Base-by-base conservation (phyloP, 257 asterid species). In the Nicotiana attenuata region DNA sequence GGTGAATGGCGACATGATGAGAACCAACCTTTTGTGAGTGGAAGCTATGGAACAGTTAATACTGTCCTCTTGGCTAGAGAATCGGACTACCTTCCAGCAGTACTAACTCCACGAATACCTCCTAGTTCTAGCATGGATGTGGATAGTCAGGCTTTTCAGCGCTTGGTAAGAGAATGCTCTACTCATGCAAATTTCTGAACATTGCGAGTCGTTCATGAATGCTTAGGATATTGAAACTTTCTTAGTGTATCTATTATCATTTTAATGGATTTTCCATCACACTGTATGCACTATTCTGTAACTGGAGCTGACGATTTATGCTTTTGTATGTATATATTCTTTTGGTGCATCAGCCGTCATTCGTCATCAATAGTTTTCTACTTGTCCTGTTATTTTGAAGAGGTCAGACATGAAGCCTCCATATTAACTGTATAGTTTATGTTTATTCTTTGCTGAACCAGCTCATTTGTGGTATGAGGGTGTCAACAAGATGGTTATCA, bases 1-100 rank as follows among this genome's bases (percentile, higher is more conserved):
- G 99, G 98, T 82, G 99, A 94, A 83, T 92, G 97, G 93, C 90
- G 97, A 80, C 97, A 96, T 76, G 99, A 96, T 64, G 98, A 96
- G 82, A 93, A 86, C 81, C 97, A 92, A 83, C 95, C 97, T 77
- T 88, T 87, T 76, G 88, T 90, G 77, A 89, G 81, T 77, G 90
- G 95, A 88, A 94, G 85, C 87, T 87, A 86, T 85, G 98, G 97
- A 80, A 90, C 85, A 55, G 95, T 96, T 83, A 96, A 96, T 85
- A 93, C 98, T 50, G 75, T 96, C 82, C 91, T 93, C 76, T 87
- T 93, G 85, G 86, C 96, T 45, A 87, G 91, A 83, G 96, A 90
- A 64, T 84, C 93, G 22, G 92, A 90, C 65, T 87, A 81, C 80
- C 84, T 53, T 76, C 90, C 97, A 81, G 65, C 92, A 53, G 83